A percentile compares a stretch with the other conserved stretches of the same genome.
Evolutionary conservation across 2,329 filamentous ascomycete species (phyloP).

Genomic region (Paradendryphiella salina): DNA sequence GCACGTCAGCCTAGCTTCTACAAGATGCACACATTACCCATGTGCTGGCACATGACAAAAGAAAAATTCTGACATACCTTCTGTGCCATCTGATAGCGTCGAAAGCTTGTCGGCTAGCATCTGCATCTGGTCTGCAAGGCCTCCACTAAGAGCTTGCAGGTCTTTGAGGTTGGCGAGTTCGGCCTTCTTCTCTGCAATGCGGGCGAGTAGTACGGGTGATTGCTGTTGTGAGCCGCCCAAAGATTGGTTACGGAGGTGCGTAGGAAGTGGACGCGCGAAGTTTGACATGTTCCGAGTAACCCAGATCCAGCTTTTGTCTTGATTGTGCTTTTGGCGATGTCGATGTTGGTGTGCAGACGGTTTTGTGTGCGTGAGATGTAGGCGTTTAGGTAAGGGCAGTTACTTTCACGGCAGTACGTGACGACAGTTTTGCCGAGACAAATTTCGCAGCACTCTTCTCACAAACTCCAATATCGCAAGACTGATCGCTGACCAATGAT

Average conservation of each 20-base stretch:
- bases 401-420: not conserved
- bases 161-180: slow-evolving; percentile 80
- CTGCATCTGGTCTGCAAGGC: slow-evolving; percentile 80
- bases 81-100: slow-evolving; percentile 78
- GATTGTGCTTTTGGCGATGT: not conserved
- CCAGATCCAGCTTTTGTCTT: not conserved
- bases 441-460: not conserved
- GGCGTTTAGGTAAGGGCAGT: not conserved
- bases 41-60: not conserved
- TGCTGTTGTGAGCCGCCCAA: slow-evolving; percentile 55
- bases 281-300: slow-evolving; percentile 44
- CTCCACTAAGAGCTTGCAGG: slow-evolving; percentile 75
- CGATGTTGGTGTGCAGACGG: not conserved
- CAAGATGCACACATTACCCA: not conserved
- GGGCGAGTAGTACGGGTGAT: slow-evolving; percentile 70
- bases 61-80: slow-evolving; percentile 57
- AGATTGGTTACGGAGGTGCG: slow-evolving; percentile 63
- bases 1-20: slow-evolving; percentile 26
- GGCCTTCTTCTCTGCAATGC: slow-evolving; percentile 83
- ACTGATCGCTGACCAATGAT: not conserved
- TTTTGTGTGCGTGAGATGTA: not conserved
- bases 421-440: too few species aligned
- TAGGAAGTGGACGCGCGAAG: slow-evolving; percentile 55
- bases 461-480: not conserved
- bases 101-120: slow-evolving; percentile 75